A percentile compares a stretch with the other conserved stretches of the same genome.
These are phyloP conservation scores for Mrakiaceae sp. DNA, from an alignment of 1,284 basidiomycete species.

Conservation along the genomic window DNA sequence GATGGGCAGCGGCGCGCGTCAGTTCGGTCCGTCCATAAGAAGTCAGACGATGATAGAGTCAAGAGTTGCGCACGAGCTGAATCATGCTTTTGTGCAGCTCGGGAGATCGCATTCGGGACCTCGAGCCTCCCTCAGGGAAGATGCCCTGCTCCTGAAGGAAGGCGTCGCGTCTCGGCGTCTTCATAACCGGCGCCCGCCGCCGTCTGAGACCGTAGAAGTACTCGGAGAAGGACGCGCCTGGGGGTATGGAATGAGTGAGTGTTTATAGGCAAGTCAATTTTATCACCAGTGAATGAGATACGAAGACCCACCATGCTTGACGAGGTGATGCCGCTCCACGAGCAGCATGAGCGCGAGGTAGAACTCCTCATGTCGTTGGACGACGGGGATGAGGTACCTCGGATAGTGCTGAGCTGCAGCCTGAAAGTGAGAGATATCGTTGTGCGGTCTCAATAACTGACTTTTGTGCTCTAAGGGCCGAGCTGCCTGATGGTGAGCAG, in stretches of 20 bases:
- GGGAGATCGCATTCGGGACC: constrained; percentile 19
- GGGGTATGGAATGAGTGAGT: background rate
- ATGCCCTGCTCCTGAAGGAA: constrained; percentile 12
- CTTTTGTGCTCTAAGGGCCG: too few species aligned
- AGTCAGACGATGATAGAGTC: background rate
- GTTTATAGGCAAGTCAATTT: too few species aligned
- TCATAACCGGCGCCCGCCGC: constrained; percentile 18
- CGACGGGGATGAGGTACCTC: constrained; percentile 77
- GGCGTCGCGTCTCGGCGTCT: constrained; percentile 24
- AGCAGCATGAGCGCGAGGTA: constrained; percentile 79
- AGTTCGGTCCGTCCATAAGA: background rate
- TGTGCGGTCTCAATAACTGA: too few species aligned
- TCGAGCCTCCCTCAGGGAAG: background rate
- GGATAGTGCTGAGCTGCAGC: constrained; percentile 73
- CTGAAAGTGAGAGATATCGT: too few species aligned
- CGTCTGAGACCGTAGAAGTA: constrained; percentile 32
- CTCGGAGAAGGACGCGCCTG: constrained; percentile 33
- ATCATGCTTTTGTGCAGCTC: constrained; percentile 36
- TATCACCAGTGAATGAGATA: constrained; percentile 9
- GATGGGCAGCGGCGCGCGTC: background rate
- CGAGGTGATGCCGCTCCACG: constrained; percentile 83
- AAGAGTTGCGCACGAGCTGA: background rate
- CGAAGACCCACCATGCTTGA: constrained; percentile 53
- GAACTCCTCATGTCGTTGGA: constrained; percentile 93
- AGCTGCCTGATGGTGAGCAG: too few species aligned